Percentiles rank a stretch among this genome's conserved stretches.
These are phyloP conservation scores for Macrolepiota albuminosa DNA, from an alignment of 768 basidiomycete genomes.

Conservation along the genomic window DNA sequence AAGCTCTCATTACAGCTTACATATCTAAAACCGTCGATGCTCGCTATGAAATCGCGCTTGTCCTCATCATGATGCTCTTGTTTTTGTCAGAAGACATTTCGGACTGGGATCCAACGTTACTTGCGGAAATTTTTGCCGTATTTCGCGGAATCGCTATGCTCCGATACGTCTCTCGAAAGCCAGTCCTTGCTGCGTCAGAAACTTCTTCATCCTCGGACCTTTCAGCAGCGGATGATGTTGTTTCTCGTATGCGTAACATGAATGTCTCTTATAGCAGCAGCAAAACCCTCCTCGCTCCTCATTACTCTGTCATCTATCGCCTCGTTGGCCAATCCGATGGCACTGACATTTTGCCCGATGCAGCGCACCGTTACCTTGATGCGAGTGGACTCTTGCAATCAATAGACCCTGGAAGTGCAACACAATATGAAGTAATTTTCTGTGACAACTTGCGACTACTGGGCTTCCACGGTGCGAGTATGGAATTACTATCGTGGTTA, in stretches of 20 bases:
- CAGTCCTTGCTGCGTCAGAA: constrained; percentile 33
- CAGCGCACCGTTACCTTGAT: constrained; percentile 71
- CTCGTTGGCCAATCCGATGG: constrained; percentile 52
- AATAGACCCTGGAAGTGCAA: constrained; percentile 61
- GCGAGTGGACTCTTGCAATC: constrained; percentile 62
- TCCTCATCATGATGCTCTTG: constrained; percentile 62
- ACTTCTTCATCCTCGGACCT: constrained; percentile 12
- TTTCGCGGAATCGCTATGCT: constrained; percentile 76
- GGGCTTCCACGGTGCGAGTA: constrained; percentile 56
- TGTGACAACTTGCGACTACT: constrained; percentile 64
- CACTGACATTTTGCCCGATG: constrained; percentile 45
- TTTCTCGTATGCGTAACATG: constrained; percentile 67
- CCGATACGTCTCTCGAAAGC: constrained; percentile 54
- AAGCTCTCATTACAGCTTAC: constrained; percentile 60
- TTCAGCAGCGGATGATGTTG: constrained; percentile 50
- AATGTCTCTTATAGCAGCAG: constrained; percentile 51
- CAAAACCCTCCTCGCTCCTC: constrained; percentile 41
- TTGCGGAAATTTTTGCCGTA: constrained; percentile 74
- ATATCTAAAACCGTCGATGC: constrained; percentile 58
- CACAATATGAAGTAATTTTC: constrained; percentile 64
- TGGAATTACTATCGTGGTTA: constrained; percentile 70
- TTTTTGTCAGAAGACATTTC: constrained; percentile 64
- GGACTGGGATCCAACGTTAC: constrained; percentile 57
- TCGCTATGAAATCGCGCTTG: constrained; percentile 70
- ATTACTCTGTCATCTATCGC: constrained; percentile 58